Evolutionary conservation across 2,329 filamentous ascomycete species (phyloP).

Genomic region (Chaetomium sp.): DNA sequence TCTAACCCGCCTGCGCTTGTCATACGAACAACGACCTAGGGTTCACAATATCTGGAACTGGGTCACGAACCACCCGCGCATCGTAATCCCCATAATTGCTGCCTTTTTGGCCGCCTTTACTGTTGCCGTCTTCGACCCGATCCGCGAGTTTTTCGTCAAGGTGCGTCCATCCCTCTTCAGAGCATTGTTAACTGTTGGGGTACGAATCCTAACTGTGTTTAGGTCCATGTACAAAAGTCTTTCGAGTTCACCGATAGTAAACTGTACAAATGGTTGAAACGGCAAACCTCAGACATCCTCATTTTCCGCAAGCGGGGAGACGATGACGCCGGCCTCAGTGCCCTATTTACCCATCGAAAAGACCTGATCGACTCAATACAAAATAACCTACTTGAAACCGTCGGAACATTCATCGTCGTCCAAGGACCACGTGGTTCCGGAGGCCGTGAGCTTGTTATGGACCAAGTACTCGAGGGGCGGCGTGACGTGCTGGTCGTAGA

Average conservation of each 20-base stretch:
- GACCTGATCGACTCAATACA: conserved; percentile 79
- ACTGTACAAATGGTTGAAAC: conserved; percentile 79
- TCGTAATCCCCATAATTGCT: conserved; percentile 81
- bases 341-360: conserved; percentile 86
- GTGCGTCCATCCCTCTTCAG: conserved; percentile 9
- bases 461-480: conserved; percentile 76
- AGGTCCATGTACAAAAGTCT: conserved; percentile 74
- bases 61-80: conserved; percentile 81
- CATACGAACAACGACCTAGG: conserved; percentile 79
- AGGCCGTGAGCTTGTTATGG: conserved; percentile 83
- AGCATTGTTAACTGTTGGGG: neutral
- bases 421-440: conserved; percentile 91
- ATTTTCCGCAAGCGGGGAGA: conserved; percentile 58
- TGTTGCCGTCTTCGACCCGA: conserved; percentile 89
- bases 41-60: conserved; percentile 82
- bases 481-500: conserved; percentile 83
- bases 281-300: conserved; percentile 68
- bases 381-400: conserved; percentile 83
- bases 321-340: conserved; percentile 70
- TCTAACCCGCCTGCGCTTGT: conserved; percentile 77
- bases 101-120: conserved; percentile 81
- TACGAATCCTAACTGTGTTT: conserved; percentile 16
- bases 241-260: conserved; percentile 73
- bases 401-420: conserved; percentile 90
- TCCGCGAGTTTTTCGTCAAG: conserved; percentile 90